phyloP scores from a whole-genome alignment of 192 early-diverging fungal species.

The Entomortierella parvispora region DNA sequence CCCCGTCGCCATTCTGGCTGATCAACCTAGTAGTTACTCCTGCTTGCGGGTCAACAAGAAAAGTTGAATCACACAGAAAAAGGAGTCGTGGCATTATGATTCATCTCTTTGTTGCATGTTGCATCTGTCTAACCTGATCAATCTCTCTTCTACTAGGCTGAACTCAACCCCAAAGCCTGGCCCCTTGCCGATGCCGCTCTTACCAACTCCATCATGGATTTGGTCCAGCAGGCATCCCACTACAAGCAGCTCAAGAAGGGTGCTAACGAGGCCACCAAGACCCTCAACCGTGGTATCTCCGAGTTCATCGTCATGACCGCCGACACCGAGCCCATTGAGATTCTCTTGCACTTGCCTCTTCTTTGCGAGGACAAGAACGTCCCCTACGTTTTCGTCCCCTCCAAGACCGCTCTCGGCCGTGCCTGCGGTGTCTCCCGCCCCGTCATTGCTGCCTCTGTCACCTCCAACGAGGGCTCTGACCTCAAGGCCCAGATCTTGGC shows the following conservation, averaged over 20 bases:
- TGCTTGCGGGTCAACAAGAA: too few species aligned
- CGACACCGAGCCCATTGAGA: conserved; percentile 97
- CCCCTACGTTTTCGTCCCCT: conserved; percentile 98
- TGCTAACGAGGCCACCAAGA: conserved; percentile 99
- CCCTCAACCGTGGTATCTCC: conserved; percentile 97
- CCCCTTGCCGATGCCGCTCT: conserved; percentile 92
- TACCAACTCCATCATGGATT: conserved; percentile 92
- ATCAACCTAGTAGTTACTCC: too few species aligned
- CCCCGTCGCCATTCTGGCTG: too few species aligned
- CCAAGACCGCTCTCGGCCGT: conserved; percentile 95
- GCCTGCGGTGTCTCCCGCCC: conserved; percentile 96
- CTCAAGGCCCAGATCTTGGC: conserved; percentile 90
- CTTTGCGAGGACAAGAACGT: conserved; percentile 99
- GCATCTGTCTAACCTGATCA: neutral
- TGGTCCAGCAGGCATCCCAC: conserved; percentile 98
- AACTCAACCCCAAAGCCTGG: conserved; percentile 82
- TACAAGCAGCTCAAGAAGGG: conserved; percentile 99
- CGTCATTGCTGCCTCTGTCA: conserved; percentile 93
- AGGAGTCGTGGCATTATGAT: neutral
- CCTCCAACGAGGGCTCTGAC: conserved; percentile 97
- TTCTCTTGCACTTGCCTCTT: conserved; percentile 96
- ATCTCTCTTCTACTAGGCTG: conserved; percentile 16
- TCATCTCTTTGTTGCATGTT: too few species aligned
- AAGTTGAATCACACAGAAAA: neutral
- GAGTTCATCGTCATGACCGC: conserved; percentile 99